Percentiles rank a stretch among this genome's conserved stretches.
Conservation (phyloP, 148 eudicot genomes). For the Polygonum aviculare region DNA sequence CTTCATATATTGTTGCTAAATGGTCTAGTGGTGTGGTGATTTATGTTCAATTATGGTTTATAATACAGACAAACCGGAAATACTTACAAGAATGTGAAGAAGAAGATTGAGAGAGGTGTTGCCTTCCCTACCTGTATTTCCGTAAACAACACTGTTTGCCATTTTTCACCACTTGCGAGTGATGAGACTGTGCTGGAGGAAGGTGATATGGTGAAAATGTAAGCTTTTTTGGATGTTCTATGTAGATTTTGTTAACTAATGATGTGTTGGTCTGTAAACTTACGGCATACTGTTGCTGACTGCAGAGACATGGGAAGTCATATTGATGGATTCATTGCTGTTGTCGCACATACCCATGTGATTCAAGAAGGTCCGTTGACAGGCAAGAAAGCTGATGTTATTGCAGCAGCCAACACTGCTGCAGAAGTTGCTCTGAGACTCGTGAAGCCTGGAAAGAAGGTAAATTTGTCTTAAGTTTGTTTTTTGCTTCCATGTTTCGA, state of each 20-base stretch:
- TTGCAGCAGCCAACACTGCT: slow-evolving; percentile 89
- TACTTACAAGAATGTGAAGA: slow-evolving; percentile 78
- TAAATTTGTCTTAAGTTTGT: slow-evolving; percentile 10
- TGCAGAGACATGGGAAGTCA: slow-evolving; percentile 90
- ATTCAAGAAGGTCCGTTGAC: slow-evolving; percentile 72
- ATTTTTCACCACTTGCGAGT: slow-evolving; percentile 75
- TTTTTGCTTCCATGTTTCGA: neutral
- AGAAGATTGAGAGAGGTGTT: slow-evolving; percentile 91
- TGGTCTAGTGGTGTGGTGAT: neutral
- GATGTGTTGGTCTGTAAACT: neutral
- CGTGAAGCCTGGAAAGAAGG: slow-evolving; percentile 86
- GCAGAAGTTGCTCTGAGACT: slow-evolving; percentile 96
- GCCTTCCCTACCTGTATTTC: slow-evolving; percentile 93
- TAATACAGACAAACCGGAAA: slow-evolving; percentile 54
- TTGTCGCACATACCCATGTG: slow-evolving; percentile 77
- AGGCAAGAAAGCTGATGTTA: slow-evolving; percentile 76
- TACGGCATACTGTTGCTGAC: neutral
- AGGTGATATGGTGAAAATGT: slow-evolving; percentile 82
- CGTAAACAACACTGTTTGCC: slow-evolving; percentile 72
- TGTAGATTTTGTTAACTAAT: neutral
- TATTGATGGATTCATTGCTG: slow-evolving; percentile 90
- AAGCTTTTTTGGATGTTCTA: slow-evolving; percentile 15
- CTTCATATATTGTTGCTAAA: neutral
- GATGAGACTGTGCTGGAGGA: slow-evolving; percentile 75
- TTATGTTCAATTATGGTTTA: neutral